phyloP scores from a whole-genome alignment of 495 filamentous ascomycete genomes.

The Aspergillus indologenus region DNA sequence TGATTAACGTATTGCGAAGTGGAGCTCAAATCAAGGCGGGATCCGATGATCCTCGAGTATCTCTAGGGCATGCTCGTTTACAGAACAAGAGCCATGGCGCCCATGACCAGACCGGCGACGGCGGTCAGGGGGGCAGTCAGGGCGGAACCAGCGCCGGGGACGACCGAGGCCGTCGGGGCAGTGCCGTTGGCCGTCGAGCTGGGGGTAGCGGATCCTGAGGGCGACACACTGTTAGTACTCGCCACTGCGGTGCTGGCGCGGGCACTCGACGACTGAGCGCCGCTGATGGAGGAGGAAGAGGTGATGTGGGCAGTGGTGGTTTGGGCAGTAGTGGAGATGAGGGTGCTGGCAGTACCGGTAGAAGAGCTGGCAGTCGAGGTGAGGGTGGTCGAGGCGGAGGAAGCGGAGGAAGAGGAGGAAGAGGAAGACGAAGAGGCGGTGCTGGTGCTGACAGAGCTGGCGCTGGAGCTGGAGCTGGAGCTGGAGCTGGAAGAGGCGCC shows the following conservation, averaged over 20 bases:
- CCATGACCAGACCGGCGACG: constrained; percentile 9
- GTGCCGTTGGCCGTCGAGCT: constrained; percentile 3
- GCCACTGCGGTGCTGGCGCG: background rate
- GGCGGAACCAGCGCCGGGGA: constrained; percentile 1
- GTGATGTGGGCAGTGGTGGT: background rate
- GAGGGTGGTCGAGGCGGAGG: constrained; percentile 18
- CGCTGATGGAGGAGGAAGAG: background rate
- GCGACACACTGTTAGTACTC: background rate
- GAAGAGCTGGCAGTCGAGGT: constrained; percentile 11
- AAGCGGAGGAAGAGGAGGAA: constrained; percentile 13
- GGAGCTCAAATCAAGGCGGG: no score
- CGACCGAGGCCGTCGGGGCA: background rate
- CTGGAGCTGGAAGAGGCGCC: constrained; percentile 17
- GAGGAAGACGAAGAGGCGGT: constrained; percentile 17
- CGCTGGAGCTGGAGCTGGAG: constrained; percentile 13
- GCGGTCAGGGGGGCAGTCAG: constrained; percentile 7
- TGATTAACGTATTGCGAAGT: no score
- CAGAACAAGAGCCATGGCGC: constrained; percentile 4
- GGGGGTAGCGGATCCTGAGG: background rate
- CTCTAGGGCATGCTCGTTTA: background rate
- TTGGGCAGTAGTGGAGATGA: constrained; percentile 7
- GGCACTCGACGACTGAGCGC: background rate
- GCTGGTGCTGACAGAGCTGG: constrained; percentile 14
- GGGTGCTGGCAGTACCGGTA: constrained; percentile 10
- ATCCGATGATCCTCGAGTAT: background rate